These are phyloP conservation scores for Scenedesmus sp. DNA, from an alignment of 163 green algal species.

Conservation along the genomic window DNA sequence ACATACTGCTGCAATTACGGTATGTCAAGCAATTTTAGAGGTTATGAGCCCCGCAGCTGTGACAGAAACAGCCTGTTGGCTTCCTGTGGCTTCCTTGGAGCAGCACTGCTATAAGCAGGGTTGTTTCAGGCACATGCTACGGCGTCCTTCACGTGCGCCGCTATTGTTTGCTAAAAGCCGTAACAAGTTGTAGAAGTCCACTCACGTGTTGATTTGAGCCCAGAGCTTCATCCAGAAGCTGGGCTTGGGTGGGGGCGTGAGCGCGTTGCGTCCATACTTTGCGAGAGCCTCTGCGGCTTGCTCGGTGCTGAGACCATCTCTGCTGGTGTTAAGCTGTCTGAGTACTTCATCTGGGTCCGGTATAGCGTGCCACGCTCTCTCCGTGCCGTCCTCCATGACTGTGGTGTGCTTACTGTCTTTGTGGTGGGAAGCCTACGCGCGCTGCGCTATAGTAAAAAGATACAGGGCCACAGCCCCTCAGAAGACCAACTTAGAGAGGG, in stretches of 20 bases:
- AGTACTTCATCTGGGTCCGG: slow-evolving; percentile 12
- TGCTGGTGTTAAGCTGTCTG: neutral
- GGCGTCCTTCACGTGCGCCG: too few relatives aligned
- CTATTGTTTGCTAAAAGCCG: too few relatives aligned
- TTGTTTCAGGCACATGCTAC: neutral
- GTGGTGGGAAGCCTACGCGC: neutral
- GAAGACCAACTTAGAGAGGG: neutral
- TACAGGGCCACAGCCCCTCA: neutral
- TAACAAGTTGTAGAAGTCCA: neutral
- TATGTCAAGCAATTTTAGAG: neutral
- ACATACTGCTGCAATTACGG: neutral
- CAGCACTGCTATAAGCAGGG: neutral
- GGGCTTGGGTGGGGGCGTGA: slow-evolving; percentile 75
- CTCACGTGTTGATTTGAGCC: slow-evolving; percentile 86
- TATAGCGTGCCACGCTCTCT: slow-evolving; percentile 26
- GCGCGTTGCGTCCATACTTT: slow-evolving; percentile 83
- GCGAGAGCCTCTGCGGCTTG: slow-evolving; percentile 71
- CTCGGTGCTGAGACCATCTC: slow-evolving; percentile 68
- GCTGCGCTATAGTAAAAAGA: neutral
- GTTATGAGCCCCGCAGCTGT: neutral
- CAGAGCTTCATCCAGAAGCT: slow-evolving; percentile 87
- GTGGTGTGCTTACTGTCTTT: neutral
- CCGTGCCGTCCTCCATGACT: neutral
- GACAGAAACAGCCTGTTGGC: neutral
- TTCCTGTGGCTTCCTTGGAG: neutral